Base-by-base conservation (phyloP, 768 basidiomycete genomes). In the Lactifluus hygrophoroides region DNA sequence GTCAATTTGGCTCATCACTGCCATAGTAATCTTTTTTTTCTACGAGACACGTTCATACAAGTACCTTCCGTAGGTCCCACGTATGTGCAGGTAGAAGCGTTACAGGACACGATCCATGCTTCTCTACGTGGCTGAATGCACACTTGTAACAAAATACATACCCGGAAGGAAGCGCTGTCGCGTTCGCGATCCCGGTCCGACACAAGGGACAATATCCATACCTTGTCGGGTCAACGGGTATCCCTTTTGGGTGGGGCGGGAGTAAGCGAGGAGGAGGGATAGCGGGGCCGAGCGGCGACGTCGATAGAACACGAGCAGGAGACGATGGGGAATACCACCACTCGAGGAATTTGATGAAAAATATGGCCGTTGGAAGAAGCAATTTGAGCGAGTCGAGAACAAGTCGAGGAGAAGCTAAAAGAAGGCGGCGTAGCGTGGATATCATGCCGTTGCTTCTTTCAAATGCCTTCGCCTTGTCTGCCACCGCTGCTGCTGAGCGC, bases 241-340 rank as follows among this genome's bases (percentile, higher is more conserved):
- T 76, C 25, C 86, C 86, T 50, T 80, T 76, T 9, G 86, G 85
- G 67, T 93, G 86, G 5, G 90, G 89, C 32, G 76, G 77, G 28
- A 90, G 79, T 66, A 89, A 80, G 63, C 76, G 78, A 44, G 90
- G 94, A 14, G 90, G 90, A 62, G 88, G 86, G 43, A 90, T 78
- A 1, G 81, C 76, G 28, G 85, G 88, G 7, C 84, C 88, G 51
- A 80, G 78, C 30, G 73, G 75, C 11, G 82, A 83, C 32, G 77
- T 76, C 9, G 82, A 78, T 53, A 90, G 72, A n/a, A 82, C 82
- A 40, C 84, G 82, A 17, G 88, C 90, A 3, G 88, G 94, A 11
- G 91, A 96, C 44, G 80, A 80, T 21, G 96, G 94, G 4, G 93
- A 94, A 68, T 98, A 98, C 94, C 95, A 99, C 94, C 96, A 99